These are phyloP conservation scores for Didymella exigua DNA, from an alignment of 2,329 filamentous ascomycete genomes.

Conservation along the genomic window DNA sequence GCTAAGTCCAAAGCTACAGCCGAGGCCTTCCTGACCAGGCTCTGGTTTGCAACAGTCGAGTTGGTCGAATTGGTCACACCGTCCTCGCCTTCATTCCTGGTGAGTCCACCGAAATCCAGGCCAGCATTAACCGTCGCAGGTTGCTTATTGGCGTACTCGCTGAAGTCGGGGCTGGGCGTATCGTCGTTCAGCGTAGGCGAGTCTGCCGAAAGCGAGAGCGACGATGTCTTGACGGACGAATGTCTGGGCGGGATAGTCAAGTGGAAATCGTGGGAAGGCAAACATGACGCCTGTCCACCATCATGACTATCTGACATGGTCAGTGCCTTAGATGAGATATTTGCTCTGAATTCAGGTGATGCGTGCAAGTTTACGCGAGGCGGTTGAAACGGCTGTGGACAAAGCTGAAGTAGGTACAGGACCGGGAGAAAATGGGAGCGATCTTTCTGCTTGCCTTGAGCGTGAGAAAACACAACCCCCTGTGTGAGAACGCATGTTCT, in stretches of 20 bases:
- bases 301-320: neutral
- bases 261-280: neutral
- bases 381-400: neutral
- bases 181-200: no score
- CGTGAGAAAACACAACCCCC: neutral
- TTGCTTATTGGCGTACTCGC: slow-evolving; percentile 21
- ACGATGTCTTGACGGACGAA: neutral
- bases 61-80: no score
- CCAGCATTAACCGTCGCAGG: slow-evolving; percentile 21
- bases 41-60: neutral
- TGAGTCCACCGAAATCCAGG: neutral
- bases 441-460: neutral
- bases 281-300: neutral
- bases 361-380: neutral
- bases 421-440: neutral
- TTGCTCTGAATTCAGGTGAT: neutral
- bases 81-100: neutral
- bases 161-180: slow-evolving; percentile 13
- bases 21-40: neutral
- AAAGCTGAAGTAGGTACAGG: neutral
- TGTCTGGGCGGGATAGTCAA: neutral
- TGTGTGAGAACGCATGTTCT: neutral
- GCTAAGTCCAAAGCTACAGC: slow-evolving; percentile 6
- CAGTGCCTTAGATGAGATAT: neutral
- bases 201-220: neutral